Evolutionary conservation across 306 rosid species (phyloP).

Genomic region (Betula pendula): DNA sequence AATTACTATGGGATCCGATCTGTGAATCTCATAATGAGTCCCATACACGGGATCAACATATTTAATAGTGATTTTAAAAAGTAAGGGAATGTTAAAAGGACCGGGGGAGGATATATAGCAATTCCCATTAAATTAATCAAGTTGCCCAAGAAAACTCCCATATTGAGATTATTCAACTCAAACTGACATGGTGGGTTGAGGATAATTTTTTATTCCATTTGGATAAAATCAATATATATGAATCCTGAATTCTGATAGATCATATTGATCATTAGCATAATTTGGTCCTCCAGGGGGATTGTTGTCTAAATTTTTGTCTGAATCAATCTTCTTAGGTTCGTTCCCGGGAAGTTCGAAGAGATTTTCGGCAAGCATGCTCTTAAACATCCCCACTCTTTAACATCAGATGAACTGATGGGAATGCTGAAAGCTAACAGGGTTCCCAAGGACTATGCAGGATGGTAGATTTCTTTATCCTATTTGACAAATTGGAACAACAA

Average conservation of each 20-base stretch:
- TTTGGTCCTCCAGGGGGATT: neutral
- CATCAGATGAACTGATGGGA: conserved; percentile 52
- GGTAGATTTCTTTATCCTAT: conserved; percentile 37
- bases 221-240: neutral
- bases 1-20: too few species aligned
- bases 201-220: too few species aligned
- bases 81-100: too few species aligned
- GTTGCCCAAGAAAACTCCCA: too few species aligned
- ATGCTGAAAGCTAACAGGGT: conserved; percentile 57
- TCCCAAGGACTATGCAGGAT: conserved; percentile 60
- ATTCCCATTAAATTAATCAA: too few species aligned
- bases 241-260: neutral
- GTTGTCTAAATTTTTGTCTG: neutral
- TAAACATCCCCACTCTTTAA: conserved; percentile 52
- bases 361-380: conserved; percentile 63
- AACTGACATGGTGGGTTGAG: neutral
- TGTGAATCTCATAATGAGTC: too few species aligned
- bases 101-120: too few species aligned
- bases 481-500: neutral
- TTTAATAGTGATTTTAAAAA: too few species aligned
- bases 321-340: conserved; percentile 48
- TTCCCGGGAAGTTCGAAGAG: conserved; percentile 64
- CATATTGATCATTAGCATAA: neutral
- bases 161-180: neutral
- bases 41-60: too few species aligned